Evolutionary conservation across 192 early-diverging fungal genomes (phyloP), one percentile per base, ranked within the genome.

Genomic region (Backusella tuberculispora): DNA sequence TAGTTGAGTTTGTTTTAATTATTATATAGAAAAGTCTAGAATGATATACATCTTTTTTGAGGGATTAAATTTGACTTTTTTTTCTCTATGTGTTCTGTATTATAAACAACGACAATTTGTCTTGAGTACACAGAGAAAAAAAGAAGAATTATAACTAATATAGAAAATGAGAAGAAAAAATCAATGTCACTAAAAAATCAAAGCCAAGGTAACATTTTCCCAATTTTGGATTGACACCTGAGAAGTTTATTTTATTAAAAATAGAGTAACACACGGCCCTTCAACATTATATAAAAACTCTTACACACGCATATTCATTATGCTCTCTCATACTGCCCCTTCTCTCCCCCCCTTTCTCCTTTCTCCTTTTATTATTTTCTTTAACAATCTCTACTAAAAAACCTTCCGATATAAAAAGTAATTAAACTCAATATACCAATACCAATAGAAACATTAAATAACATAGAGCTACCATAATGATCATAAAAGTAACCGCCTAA

Each of bases 401-500:
- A 5, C 40, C 50, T 73, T 19, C 73, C 73, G 41, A 66, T 45
- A 29, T 17, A 63, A 41, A 74, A 74, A 0, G 48, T 43, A n/a
- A 13, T n/a, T 26, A 71, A 37, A 50, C 76, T 69, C 13, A 77
- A 26, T 15, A 24, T 7, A n/a, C 69, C 46, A 14, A 77, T 63
- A 14, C 9, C 47, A 38, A 53, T 37, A 9, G 76, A 71, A 10
- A 71, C 63, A n/a, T 48, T 19, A 45, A 77, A 66, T 26, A 77
- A 14, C 38, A 40, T 47, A 2, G 46, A 41, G 21, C 24, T 45
- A 2, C 76, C 76, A 42, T 73, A 78, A 17, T 65, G 71, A 34
- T 74, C 79, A 71, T 80, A 80, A 12, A 76, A 66, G 6, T 76
- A 48, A 15, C 79, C 79, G 21, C 79, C 72, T 2, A 76, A 12